Evolutionary conservation across 306 rosid species (phyloP).

Genomic region (Quercus cerris): DNA sequence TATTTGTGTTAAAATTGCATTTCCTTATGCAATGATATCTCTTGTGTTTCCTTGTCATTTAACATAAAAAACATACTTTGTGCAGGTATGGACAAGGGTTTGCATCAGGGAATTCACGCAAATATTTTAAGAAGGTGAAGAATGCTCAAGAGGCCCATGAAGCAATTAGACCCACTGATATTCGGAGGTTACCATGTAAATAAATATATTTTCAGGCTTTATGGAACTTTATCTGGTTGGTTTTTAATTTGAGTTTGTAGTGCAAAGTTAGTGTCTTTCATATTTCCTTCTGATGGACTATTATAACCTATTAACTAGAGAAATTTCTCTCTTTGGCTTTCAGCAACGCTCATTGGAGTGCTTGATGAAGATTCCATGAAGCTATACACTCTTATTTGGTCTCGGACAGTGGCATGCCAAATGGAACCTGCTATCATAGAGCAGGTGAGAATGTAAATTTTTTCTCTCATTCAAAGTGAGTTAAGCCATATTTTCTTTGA

Average conservation of each 20-base stretch:
- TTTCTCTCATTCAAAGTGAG: neutral
- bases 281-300: conserved; percentile 23
- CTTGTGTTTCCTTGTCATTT: conserved; percentile 1
- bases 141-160: conserved; percentile 99
- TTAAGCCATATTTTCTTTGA: neutral
- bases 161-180: conserved; percentile 96
- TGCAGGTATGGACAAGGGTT: conserved; percentile 82
- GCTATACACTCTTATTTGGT: conserved; percentile 91
- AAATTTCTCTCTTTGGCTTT: conserved; percentile 27
- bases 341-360: conserved; percentile 66
- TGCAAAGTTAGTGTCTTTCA: neutral
- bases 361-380: conserved; percentile 82
- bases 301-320: conserved; percentile 18
- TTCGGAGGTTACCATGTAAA: conserved; percentile 78
- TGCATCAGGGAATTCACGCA: conserved; percentile 55
- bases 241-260: conserved; percentile 15
- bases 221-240: conserved; percentile 1
- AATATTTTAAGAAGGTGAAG: conserved; percentile 90
- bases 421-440: conserved; percentile 76
- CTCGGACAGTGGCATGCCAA: conserved; percentile 85
- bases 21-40: neutral
- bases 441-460: conserved; percentile 52
- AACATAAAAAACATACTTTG: conserved; percentile 19
- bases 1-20: neutral
- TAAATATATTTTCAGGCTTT: conserved; percentile 1